Percentiles rank a stretch among this genome's conserved stretches.
phyloP scores from a whole-genome alignment of 345 rosid species.

The Eutrema yunnanense region DNA sequence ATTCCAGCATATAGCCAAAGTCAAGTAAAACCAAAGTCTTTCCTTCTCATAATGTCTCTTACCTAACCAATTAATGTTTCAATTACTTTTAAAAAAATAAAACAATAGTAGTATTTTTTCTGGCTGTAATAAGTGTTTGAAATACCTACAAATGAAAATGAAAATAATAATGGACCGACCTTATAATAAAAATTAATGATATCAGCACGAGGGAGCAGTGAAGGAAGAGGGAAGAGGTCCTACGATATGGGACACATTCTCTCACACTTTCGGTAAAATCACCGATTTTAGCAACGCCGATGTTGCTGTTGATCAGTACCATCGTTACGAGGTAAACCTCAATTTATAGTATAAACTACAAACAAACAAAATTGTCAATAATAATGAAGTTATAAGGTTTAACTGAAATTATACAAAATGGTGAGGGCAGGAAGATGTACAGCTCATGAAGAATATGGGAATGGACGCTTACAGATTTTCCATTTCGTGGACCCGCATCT shows the following conservation, averaged over 20 bases:
- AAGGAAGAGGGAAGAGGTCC: constrained; percentile 83
- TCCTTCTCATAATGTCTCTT: neutral
- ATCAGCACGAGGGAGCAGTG: constrained; percentile 86
- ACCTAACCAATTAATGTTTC: constrained; percentile 19
- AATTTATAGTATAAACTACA: neutral
- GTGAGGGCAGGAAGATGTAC: constrained; percentile 63
- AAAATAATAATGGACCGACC: neutral
- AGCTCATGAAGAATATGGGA: constrained; percentile 91
- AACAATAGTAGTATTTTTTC: neutral
- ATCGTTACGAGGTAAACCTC: constrained; percentile 54
- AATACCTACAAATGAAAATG: neutral
- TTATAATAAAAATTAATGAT: neutral
- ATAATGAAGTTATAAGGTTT: neutral
- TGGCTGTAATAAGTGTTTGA: neutral
- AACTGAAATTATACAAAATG: neutral
- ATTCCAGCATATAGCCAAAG: neutral
- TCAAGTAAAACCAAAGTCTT: constrained; percentile 11
- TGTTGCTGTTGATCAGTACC: constrained; percentile 88
- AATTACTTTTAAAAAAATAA: neutral
- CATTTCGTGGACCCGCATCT: constrained; percentile 90
- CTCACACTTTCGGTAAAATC: constrained; percentile 68
- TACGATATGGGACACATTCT: constrained; percentile 77
- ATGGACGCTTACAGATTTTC: constrained; percentile 92
- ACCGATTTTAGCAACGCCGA: constrained; percentile 73
- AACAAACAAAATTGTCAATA: neutral